Base-by-base conservation (phyloP, 2,329 filamentous ascomycete species). In the Cryphonectria carpinicola region DNA sequence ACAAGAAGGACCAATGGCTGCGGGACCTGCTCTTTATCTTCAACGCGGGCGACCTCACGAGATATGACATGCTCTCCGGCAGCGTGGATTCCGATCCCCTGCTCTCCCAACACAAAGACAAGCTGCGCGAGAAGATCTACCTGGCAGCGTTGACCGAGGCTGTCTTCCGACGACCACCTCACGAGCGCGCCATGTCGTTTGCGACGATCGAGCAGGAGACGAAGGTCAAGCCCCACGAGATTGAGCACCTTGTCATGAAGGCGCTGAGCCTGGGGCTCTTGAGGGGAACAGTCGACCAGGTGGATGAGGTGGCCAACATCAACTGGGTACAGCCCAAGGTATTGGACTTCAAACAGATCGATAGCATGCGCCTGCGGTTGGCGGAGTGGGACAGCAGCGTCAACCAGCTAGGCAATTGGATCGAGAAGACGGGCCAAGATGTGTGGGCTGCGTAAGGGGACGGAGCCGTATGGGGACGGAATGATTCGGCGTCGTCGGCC, bases 321-420 rank as follows among this genome's bases (percentile, higher is more conserved):
- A 95, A 95, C 78, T 99, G 96, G 96, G 96, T 99, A 71, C 96
- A 99, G 84, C 96, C 96, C 32, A 98, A 98, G 88, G 95, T 99
- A 43, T 84, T 99, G 75, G 96, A 98, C 81, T 94, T 95, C 90
- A 90, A 90, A 82, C 96, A 98, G 85, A 97, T 99, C 76, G 93
- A 92, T 77, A 93, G 91, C 78, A 98, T 99, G 95, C 89, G 93
- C 77, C 87, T 89, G 78, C 87, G 96, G 76, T 83, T 99, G 78
- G 91, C 92, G 79, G 95, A 99, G 78, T 99, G 96, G 96, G 95
- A 98, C 80, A 90, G 92, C 66, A 97, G 94, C 79, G 95, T 99
- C 74, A 98, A 98, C 81, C 92, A 96, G 81, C 86, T 99, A 70
- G 95, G 95, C 74, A 96, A 97, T 84, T 98, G 95, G 94, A 97